Conservation (phyloP, 768 basidiomycete genomes). For the Lentinula guzmanii region DNA sequence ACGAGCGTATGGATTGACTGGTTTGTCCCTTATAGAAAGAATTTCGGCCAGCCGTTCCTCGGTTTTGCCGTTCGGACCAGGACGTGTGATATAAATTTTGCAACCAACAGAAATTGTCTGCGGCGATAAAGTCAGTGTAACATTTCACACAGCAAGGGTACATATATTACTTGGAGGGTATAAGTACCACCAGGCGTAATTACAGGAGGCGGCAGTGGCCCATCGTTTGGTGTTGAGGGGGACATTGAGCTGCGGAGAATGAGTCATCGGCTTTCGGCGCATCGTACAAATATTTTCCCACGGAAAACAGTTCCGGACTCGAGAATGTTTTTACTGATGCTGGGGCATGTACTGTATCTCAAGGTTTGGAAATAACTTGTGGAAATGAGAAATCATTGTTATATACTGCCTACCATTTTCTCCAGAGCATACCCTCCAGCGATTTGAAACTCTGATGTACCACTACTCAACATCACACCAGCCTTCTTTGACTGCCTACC, state of each 20-base stretch:
- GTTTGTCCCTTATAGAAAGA: constrained; percentile 88
- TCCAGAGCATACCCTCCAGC: constrained; percentile 58
- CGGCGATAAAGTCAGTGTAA: constrained; percentile 20
- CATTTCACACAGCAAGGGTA: constrained; percentile 10
- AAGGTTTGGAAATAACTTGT: too few relatives aligned
- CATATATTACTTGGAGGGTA: constrained; percentile 57
- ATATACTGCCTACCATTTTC: constrained; percentile 36
- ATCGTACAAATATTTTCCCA: neutral
- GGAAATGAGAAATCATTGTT: neutral
- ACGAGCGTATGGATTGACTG: constrained; percentile 53
- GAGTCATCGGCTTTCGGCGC: constrained; percentile 1
- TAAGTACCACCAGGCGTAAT: constrained; percentile 74
- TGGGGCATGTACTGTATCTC: too few relatives aligned
- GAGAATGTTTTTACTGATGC: too few relatives aligned
- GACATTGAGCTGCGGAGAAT: constrained; percentile 11
- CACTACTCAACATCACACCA: constrained; percentile 66
- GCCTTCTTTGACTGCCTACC: constrained; percentile 77
- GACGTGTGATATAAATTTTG: constrained; percentile 81
- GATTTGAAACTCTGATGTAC: constrained; percentile 75
- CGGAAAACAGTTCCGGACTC: neutral
- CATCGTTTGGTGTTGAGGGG: constrained; percentile 34
- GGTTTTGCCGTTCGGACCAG: constrained; percentile 63
- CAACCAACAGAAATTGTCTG: constrained; percentile 90
- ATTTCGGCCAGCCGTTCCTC: constrained; percentile 97
- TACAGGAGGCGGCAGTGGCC: constrained; percentile 44